These are phyloP conservation scores for Cryoendolithus antarcticus DNA, from an alignment of 2,329 filamentous ascomycete species.

Conservation along the genomic window DNA sequence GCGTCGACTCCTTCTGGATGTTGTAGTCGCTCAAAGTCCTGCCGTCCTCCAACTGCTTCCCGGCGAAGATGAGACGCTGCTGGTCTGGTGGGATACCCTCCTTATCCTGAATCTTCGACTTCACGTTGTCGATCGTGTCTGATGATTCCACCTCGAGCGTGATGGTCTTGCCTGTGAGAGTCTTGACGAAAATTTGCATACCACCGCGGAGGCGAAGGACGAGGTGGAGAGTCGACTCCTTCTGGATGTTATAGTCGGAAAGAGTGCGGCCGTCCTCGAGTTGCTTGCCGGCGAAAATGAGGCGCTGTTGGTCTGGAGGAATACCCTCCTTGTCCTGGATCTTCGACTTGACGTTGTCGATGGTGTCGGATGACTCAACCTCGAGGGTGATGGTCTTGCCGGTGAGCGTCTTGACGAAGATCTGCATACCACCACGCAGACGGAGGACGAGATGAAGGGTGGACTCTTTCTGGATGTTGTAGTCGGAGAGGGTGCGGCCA, in stretches of 20 bases:
- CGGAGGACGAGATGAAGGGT: constrained; percentile 54
- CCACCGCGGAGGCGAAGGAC: constrained; percentile 94
- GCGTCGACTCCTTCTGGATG: constrained; percentile 62
- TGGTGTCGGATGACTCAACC: constrained; percentile 79
- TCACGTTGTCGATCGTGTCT: constrained; percentile 99
- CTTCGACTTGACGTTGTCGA: constrained; percentile 90
- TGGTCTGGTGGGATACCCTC: constrained; percentile 94
- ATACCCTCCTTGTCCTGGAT: constrained; percentile 76
- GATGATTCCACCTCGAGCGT: constrained; percentile 96
- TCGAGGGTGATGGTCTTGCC: constrained; percentile 93
- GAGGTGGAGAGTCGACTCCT: constrained; percentile 92
- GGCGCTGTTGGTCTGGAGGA: constrained; percentile 83
- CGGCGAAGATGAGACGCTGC: constrained; percentile 88
- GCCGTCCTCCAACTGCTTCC: constrained; percentile 90
- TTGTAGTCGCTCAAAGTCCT: constrained; percentile 87
- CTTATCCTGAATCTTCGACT: constrained; percentile 98
- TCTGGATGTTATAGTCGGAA: constrained; percentile 89
- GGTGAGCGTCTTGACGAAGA: constrained; percentile 35
- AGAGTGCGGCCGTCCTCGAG: constrained; percentile 80
- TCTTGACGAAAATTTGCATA: constrained; percentile 79
- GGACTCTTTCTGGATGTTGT: constrained; percentile 76
- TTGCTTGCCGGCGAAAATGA: constrained; percentile 41
- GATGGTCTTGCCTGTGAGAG: constrained; percentile 98
- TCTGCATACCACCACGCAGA: constrained; percentile 60
- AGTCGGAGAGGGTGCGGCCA: constrained; percentile 77